Evolutionary conservation across 805 yeast species (phyloP).

Genomic region (Kazachstania psychrophila): DNA sequence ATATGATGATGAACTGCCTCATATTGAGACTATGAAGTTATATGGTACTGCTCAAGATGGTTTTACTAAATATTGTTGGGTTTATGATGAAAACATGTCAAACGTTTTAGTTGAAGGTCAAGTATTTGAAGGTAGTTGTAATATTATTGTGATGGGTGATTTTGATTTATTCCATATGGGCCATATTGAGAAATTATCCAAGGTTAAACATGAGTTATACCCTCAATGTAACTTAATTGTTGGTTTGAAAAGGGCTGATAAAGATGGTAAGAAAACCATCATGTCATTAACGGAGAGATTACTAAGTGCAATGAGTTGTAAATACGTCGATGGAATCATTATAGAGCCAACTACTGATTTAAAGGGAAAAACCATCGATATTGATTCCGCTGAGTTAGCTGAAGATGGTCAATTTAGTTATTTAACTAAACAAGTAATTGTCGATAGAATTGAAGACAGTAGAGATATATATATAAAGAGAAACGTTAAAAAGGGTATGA

Average conservation of each 20-base stretch:
- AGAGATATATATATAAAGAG: slow-evolving; percentile 72
- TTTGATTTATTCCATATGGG: slow-evolving; percentile 93
- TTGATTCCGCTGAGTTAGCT: slow-evolving; percentile 35
- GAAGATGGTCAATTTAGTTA: slow-evolving; percentile 48
- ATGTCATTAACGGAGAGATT: slow-evolving; percentile 85
- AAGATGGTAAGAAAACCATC: slow-evolving; percentile 33
- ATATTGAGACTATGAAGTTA: slow-evolving; percentile 22
- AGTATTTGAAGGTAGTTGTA: slow-evolving; percentile 10
- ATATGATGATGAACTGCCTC: slow-evolving; percentile 7
- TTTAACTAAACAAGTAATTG: slow-evolving; percentile 62
- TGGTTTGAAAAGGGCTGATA: slow-evolving; percentile 43
- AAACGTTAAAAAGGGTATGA: slow-evolving; percentile 76
- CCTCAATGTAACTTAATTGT: slow-evolving; percentile 44
- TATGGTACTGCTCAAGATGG: slow-evolving; percentile 66
- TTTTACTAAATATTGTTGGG: slow-evolving; percentile 40
- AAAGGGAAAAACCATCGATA: slow-evolving; percentile 14
- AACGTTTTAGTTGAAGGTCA: slow-evolving; percentile 23
- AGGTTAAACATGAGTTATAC: slow-evolving; percentile 31
- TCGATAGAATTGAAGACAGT: slow-evolving; percentile 61
- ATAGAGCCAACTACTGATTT: slow-evolving; percentile 26
- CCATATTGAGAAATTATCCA: slow-evolving; percentile 62
- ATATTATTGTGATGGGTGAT: slow-evolving; percentile 51
- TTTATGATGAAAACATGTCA: slow-evolving; percentile 39
- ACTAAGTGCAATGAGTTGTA: slow-evolving; percentile 80
- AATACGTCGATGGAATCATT: slow-evolving; percentile 69